A percentile compares a stretch with the other conserved stretches of the same genome.
phyloP scores from a whole-genome alignment of 371 early-diverging fungal genomes.

The Gilbertella persicaria region DNA sequence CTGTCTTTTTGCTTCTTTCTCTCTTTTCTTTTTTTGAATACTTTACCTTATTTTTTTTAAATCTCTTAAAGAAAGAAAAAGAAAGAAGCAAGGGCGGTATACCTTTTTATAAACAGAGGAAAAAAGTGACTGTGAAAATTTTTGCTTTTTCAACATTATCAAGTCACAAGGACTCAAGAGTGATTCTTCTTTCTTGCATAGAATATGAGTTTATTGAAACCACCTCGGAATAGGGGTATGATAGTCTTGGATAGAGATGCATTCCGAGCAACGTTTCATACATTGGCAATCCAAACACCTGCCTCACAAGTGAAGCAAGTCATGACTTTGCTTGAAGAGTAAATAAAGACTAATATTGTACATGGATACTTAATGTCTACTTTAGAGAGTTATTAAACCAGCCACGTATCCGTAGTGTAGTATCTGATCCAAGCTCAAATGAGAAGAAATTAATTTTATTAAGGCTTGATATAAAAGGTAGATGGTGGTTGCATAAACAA shows the following conservation, averaged over 20 bases:
- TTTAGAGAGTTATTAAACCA: slow-evolving; percentile 54
- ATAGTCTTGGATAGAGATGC: slow-evolving; percentile 58
- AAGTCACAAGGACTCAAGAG: background rate
- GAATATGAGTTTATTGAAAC: slow-evolving; percentile 12
- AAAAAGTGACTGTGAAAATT: slow-evolving; percentile 4
- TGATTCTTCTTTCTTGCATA: background rate
- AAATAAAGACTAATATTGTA: slow-evolving; percentile 7
- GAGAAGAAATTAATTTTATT: slow-evolving; percentile 66
- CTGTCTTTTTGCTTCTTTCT: background rate
- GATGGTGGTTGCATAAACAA: too few relatives aligned
- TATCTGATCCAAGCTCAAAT: slow-evolving; percentile 53
- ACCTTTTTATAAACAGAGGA: background rate
- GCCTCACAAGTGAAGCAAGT: slow-evolving; percentile 52
- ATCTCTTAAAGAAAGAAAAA: background rate
- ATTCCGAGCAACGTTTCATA: slow-evolving; percentile 58
- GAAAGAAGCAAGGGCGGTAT: background rate
- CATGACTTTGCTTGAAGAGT: slow-evolving; percentile 53
- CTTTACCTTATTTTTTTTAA: slow-evolving; percentile 3
- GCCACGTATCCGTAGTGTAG: slow-evolving; percentile 71
- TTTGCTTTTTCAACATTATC: background rate
- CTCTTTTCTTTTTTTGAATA: background rate
- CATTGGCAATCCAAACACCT: slow-evolving; percentile 65
- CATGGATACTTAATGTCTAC: background rate
- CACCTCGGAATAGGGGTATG: slow-evolving; percentile 55
- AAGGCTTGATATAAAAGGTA: slow-evolving; percentile 38